Evolutionary conservation across 345 rosid genomes (phyloP).

Genomic region (Passiflora organensis): DNA sequence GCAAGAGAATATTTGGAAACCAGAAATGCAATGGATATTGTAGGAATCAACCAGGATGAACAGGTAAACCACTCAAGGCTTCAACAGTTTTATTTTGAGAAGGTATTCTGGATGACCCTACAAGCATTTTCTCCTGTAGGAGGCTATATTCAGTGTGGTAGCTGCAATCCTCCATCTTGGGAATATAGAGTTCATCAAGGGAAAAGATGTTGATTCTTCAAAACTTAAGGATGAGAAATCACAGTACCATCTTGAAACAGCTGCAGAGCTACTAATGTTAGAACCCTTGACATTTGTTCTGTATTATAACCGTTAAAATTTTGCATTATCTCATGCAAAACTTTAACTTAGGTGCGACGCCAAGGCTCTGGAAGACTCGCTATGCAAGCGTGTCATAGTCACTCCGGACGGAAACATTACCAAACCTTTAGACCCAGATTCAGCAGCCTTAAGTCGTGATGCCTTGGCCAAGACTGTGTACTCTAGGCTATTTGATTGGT

Average conservation of each 20-base stretch:
- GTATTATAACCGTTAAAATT: neutral
- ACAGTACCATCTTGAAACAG: slow-evolving; percentile 49
- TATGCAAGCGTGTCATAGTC: slow-evolving; percentile 72
- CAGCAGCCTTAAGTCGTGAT: slow-evolving; percentile 52
- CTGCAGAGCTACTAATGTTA: slow-evolving; percentile 64
- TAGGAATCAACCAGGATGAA: slow-evolving; percentile 56
- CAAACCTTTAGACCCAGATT: slow-evolving; percentile 63
- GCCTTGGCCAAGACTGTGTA: slow-evolving; percentile 70
- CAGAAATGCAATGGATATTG: slow-evolving; percentile 75
- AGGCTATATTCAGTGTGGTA: slow-evolving; percentile 65
- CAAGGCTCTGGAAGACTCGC: slow-evolving; percentile 60
- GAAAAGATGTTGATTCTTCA: slow-evolving; percentile 65
- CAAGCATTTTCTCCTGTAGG: slow-evolving; percentile 31
- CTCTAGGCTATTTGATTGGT: slow-evolving; percentile 76
- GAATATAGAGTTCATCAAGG: slow-evolving; percentile 60
- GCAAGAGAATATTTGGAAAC: slow-evolving; percentile 69
- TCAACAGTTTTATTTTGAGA: neutral
- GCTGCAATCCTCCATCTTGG: slow-evolving; percentile 78
- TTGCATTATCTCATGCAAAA: neutral
- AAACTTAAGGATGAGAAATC: slow-evolving; percentile 67
- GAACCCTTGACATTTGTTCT: no score
- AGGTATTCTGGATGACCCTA: slow-evolving; percentile 5
- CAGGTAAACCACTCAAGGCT: slow-evolving; percentile 35
- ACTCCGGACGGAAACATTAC: slow-evolving; percentile 73
- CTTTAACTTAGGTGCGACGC: slow-evolving; percentile 70